A percentile compares a stretch with the other conserved stretches of the same genome.
phyloP scores from a whole-genome alignment of 2,329 filamentous ascomycete genomes.

The Mycogone perniciosa region DNA sequence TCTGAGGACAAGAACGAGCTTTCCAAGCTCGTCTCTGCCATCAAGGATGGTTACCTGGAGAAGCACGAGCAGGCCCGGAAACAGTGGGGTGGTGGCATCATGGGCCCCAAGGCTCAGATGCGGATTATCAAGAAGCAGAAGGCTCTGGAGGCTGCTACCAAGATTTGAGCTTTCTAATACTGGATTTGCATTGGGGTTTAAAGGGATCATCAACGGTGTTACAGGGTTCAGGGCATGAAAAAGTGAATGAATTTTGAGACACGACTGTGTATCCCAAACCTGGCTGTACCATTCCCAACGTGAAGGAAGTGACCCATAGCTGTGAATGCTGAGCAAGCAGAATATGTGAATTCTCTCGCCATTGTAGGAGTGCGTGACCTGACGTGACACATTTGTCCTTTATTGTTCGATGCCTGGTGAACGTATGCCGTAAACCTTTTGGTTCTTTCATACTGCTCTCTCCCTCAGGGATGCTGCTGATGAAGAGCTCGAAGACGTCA shows the following conservation, averaged over 20 bases:
- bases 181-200: constrained; percentile 34
- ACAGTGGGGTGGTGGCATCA: constrained; percentile 99
- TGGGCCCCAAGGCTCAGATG: constrained; percentile 88
- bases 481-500: too few relatives aligned
- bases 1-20: constrained; percentile 98
- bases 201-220: constrained; percentile 33
- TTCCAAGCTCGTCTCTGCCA: constrained; percentile 87
- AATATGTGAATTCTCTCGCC: background rate
- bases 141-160: constrained; percentile 89
- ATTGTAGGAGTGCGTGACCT: too few relatives aligned
- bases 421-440: too few relatives aligned
- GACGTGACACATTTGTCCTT: too few relatives aligned
- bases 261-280: constrained; percentile 20
- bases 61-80: constrained; percentile 87
- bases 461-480: too few relatives aligned
- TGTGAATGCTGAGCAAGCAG: background rate
- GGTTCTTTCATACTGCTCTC: too few relatives aligned
- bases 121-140: constrained; percentile 80
- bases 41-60: constrained; percentile 98
- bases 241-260: constrained; percentile 37
- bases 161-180: constrained; percentile 67
- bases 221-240: constrained; percentile 36
- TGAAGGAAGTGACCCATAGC: constrained; percentile 3
- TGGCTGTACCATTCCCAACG: constrained; percentile 1
- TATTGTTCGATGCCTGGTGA: too few relatives aligned